Percentiles rank a stretch among this genome's conserved stretches.
Conservation (phyloP, 2,329 filamentous ascomycete genomes). For the Colletotrichum sp. region DNA sequence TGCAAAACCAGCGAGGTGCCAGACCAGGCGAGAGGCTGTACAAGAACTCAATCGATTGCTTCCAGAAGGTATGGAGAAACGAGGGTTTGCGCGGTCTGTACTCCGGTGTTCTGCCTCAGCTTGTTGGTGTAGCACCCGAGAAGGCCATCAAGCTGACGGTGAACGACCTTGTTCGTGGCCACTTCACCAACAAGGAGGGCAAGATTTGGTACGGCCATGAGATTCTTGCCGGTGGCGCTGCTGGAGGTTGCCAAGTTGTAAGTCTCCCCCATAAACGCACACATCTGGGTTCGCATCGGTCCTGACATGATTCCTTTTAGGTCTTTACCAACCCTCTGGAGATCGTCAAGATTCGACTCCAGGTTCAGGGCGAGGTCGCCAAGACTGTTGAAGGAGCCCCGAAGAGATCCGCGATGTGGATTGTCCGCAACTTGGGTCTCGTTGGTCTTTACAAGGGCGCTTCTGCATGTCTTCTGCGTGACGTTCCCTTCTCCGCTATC, state of each 20-base stretch:
- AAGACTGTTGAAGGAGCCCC: slow-evolving; percentile 84
- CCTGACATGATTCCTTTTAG: slow-evolving; percentile 45
- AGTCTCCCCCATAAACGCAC: slow-evolving; percentile 41
- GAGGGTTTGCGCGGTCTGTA: slow-evolving; percentile 91
- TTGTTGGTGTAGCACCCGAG: slow-evolving; percentile 97
- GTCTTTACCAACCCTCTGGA: slow-evolving; percentile 98
- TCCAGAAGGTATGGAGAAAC: slow-evolving; percentile 89
- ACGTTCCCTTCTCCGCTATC: slow-evolving; percentile 97
- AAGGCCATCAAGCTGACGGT: slow-evolving; percentile 99
- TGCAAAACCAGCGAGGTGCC: slow-evolving; percentile 93
- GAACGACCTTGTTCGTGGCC: slow-evolving; percentile 86
- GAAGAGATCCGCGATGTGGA: slow-evolving; percentile 96
- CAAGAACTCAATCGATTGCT: slow-evolving; percentile 97
- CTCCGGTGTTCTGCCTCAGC: slow-evolving; percentile 91
- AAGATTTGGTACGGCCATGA: slow-evolving; percentile 76
- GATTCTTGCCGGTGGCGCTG: slow-evolving; percentile 84
- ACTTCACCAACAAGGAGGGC: slow-evolving; percentile 76
- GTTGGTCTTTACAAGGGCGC: slow-evolving; percentile 97
- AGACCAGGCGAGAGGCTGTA: slow-evolving; percentile 88
- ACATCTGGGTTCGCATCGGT: not conserved
- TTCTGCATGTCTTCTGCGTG: slow-evolving; percentile 89
- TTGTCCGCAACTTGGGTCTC: slow-evolving; percentile 92
- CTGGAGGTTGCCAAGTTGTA: slow-evolving; percentile 95
- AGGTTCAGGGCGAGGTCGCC: slow-evolving; percentile 94
- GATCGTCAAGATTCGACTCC: slow-evolving; percentile 98